Percentiles rank a stretch among this genome's conserved stretches.
Evolutionary conservation across 2,329 filamentous ascomycete species (phyloP).

Genomic region (Xylariaceae sp.): DNA sequence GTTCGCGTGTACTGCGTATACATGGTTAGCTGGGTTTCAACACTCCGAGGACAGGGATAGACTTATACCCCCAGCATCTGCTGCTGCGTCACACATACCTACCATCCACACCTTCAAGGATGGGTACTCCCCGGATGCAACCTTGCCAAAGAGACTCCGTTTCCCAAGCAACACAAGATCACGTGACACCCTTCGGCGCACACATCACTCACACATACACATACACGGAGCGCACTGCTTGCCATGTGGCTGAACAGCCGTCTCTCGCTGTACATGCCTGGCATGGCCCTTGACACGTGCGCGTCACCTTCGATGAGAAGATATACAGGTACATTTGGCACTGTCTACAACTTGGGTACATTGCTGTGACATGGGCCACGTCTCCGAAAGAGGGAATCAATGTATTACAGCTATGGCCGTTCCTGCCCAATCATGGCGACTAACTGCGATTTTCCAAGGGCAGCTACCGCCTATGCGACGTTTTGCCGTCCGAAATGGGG

Average conservation of each 20-base stretch:
- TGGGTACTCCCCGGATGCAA: background rate
- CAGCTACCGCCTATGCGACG: constrained; percentile 18
- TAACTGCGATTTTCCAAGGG: constrained; percentile 13
- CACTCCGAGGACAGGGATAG: background rate
- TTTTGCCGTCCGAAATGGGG: constrained; percentile 33
- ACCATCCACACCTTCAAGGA: too few species aligned
- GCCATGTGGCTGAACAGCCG: constrained; percentile 19
- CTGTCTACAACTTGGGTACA: constrained; percentile 26
- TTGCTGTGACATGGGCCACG: constrained; percentile 18
- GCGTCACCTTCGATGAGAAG: constrained; percentile 11
- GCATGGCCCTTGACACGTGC: constrained; percentile 17
- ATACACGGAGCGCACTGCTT: constrained; percentile 14
- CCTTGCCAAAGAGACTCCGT: constrained; percentile 1
- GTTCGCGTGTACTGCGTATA: background rate
- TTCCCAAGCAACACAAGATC: constrained; percentile 26
- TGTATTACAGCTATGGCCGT: constrained; percentile 27
- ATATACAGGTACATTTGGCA: constrained; percentile 18
- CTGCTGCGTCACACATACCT: too few species aligned
- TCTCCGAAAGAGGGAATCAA: constrained; percentile 22
- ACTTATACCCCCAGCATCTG: background rate
- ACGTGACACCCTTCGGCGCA: constrained; percentile 31
- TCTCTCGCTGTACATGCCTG: constrained; percentile 18
- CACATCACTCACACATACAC: constrained; percentile 2
- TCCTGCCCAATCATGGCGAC: constrained; percentile 21
- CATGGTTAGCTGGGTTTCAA: background rate